Evolutionary conservation across 805 yeast species (phyloP).

Genomic region (Yarrowia divulgata): DNA sequence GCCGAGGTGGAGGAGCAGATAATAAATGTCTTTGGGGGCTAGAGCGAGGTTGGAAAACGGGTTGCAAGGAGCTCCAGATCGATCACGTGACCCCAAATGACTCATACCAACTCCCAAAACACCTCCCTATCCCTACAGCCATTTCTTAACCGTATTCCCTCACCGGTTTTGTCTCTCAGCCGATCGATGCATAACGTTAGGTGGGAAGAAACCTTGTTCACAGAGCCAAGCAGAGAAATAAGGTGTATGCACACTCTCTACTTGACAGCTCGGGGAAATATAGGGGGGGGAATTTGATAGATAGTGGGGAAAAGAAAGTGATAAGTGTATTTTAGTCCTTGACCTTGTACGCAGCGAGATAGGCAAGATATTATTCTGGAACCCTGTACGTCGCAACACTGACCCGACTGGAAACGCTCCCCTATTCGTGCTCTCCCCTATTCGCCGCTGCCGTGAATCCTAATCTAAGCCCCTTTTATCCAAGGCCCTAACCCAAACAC

Average conservation of each 20-base stretch:
- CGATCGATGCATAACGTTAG: constrained; percentile 17
- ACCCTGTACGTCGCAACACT: neutral
- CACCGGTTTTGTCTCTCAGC: constrained; percentile 4
- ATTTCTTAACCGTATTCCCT: constrained; percentile 27
- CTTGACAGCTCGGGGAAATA: neutral
- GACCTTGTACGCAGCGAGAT: neutral
- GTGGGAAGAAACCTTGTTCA: neutral
- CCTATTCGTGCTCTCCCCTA: neutral
- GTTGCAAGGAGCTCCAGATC: too few relatives aligned
- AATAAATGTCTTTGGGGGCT: neutral
- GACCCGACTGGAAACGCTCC: neutral
- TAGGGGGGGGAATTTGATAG: neutral
- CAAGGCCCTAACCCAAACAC: constrained; percentile 30
- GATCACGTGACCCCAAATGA: neutral
- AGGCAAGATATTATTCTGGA: neutral
- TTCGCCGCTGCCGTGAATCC: neutral
- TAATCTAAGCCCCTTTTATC: constrained; percentile 6
- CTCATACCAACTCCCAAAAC: neutral
- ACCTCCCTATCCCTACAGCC: neutral
- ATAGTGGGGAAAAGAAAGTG: neutral
- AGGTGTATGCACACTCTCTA: neutral
- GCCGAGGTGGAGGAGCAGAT: constrained; percentile 3
- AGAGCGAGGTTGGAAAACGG: neutral
- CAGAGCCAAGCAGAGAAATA: neutral
- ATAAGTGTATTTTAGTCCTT: too few relatives aligned